Evolutionary conservation across 2,329 filamentous ascomycete genomes (phyloP).

Genomic region (Fonsecaea monophora): DNA sequence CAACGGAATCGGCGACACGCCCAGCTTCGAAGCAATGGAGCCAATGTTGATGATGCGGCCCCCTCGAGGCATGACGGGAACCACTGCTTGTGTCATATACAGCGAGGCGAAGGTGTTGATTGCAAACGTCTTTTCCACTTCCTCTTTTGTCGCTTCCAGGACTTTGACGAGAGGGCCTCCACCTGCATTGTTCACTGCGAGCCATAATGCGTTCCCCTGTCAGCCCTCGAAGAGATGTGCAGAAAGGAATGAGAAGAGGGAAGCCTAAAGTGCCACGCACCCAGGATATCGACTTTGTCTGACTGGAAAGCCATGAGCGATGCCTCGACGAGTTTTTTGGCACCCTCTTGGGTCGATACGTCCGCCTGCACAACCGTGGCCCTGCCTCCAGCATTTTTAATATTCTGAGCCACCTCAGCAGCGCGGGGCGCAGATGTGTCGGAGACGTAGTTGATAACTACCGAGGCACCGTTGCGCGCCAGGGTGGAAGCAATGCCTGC

Average conservation of each 20-base stretch:
- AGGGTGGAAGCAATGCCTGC: constrained; percentile 44
- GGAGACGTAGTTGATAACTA: constrained; percentile 43
- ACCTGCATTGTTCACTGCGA: constrained; percentile 42
- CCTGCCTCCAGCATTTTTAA: constrained; percentile 40
- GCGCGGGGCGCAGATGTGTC: constrained; percentile 41
- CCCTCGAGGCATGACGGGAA: constrained; percentile 43
- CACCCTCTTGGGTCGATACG: constrained; percentile 22
- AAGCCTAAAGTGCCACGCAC: constrained; percentile 23
- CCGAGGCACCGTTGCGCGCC: constrained; percentile 42
- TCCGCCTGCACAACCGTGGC: constrained; percentile 27
- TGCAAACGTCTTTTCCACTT: constrained; percentile 61
- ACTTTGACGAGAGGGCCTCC: constrained; percentile 34
- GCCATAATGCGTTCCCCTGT: background rate
- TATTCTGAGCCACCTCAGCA: constrained; percentile 37
- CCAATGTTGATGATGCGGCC: constrained; percentile 56
- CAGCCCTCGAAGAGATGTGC: background rate
- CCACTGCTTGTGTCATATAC: constrained; percentile 36
- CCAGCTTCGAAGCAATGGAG: constrained; percentile 34
- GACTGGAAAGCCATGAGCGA: constrained; percentile 26
- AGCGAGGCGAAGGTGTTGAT: constrained; percentile 60
- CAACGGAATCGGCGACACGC: constrained; percentile 42
- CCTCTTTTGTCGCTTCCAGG: constrained; percentile 41
- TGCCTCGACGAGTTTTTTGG: constrained; percentile 22
- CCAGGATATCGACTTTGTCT: constrained; percentile 35
- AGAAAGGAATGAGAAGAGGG: background rate